phyloP scores from a whole-genome alignment of 257 asterid genomes.

The Petrea volubilis region DNA sequence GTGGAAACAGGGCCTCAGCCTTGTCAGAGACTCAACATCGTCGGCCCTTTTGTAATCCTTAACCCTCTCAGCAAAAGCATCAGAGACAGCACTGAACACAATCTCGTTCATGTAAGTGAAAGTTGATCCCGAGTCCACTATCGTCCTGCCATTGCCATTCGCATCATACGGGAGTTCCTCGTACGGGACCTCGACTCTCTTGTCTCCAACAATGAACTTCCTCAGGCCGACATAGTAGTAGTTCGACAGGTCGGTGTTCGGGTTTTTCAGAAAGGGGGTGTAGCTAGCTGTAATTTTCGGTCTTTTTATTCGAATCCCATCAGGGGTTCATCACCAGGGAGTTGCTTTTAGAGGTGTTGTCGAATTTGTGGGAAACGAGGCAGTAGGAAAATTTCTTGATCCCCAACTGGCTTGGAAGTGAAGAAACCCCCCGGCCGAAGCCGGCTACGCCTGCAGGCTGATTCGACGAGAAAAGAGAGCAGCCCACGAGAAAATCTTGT shows the following conservation, averaged over 20 bases:
- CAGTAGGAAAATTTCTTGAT: constrained; percentile 78
- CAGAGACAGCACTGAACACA: constrained; percentile 35
- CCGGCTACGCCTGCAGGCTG: constrained; percentile 89
- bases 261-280: constrained; percentile 48
- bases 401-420: constrained; percentile 72
- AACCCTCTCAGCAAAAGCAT: constrained; percentile 53
- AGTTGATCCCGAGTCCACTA: constrained; percentile 88
- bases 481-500: constrained; percentile 63
- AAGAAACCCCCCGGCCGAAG: constrained; percentile 69
- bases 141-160: constrained; percentile 74
- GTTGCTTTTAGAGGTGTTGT: constrained; percentile 50
- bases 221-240: constrained; percentile 67
- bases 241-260: constrained; percentile 33
- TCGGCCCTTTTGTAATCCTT: constrained; percentile 45
- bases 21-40: constrained; percentile 48
- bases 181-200: constrained; percentile 47
- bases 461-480: constrained; percentile 68
- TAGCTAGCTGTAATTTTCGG: constrained; percentile 43
- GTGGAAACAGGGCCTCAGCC: constrained; percentile 73
- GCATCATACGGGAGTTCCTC: constrained; percentile 45
- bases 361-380: constrained; percentile 66
- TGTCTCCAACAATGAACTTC: constrained; percentile 66
- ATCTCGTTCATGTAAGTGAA: constrained; percentile 56
- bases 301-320: constrained; percentile 42
- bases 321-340: constrained; percentile 47